phyloP scores from a whole-genome alignment of 306 rosid species.

The Acmispon strigosus region DNA sequence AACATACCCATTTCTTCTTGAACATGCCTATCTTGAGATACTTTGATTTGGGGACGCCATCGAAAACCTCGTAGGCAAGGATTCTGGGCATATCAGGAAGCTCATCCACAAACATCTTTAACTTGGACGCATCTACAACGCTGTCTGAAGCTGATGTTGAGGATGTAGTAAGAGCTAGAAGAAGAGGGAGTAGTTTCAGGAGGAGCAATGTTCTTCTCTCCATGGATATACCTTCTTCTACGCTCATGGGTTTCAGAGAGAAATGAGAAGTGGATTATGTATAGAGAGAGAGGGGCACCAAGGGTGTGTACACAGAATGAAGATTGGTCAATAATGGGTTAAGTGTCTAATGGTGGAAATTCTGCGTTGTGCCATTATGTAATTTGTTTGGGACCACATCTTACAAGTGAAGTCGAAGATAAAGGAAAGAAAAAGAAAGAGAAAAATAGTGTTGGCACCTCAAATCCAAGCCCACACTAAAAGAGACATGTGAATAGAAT shows the following conservation, averaged over 20 bases:
- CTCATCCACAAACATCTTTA: constrained; percentile 67
- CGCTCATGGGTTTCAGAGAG: neutral
- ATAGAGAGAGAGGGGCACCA: neutral
- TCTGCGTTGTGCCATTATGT: neutral
- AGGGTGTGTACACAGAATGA: neutral
- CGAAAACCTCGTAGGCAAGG: constrained; percentile 21
- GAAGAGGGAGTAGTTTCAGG: neutral
- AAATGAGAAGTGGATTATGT: neutral
- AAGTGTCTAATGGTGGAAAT: neutral
- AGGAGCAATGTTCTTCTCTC: neutral
- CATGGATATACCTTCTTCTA: neutral
- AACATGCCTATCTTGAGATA: constrained; percentile 66
- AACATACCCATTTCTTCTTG: constrained; percentile 62
- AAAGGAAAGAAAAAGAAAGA: too few species aligned
- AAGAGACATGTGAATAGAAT: too few species aligned
- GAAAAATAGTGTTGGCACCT: too few species aligned
- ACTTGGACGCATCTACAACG: constrained; percentile 26
- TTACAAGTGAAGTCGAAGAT: neutral
- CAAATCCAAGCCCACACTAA: too few species aligned
- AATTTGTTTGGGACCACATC: neutral
- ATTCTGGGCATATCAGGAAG: constrained; percentile 59
- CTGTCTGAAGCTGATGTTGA: constrained; percentile 26
- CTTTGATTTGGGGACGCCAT: constrained; percentile 49
- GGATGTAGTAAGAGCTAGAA: neutral
- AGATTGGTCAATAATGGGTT: neutral